These are phyloP conservation scores for Haplosporangium sp. DNA, from an alignment of 371 early-diverging fungal genomes.

Conservation along the genomic window DNA sequence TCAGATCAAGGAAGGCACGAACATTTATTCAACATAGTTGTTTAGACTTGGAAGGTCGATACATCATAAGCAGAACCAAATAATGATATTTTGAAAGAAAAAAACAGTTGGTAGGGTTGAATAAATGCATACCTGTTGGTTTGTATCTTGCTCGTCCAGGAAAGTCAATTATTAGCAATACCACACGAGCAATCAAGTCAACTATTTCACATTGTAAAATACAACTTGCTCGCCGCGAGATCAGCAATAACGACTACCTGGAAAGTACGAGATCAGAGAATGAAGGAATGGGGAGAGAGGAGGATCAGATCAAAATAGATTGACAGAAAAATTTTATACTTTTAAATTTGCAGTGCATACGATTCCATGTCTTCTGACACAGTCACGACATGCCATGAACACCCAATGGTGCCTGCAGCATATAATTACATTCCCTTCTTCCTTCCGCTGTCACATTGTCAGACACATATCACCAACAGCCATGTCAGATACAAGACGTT, in stretches of 20 bases:
- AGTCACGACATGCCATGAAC: not conserved
- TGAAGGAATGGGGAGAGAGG: not conserved
- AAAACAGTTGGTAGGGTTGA: not conserved
- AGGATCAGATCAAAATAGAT: conserved; percentile 1
- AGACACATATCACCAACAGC: not conserved
- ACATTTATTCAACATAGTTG: conserved; percentile 35
- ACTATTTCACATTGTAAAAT: not conserved
- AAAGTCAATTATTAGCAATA: not conserved
- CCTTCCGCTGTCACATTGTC: not conserved
- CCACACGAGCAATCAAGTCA: not conserved
- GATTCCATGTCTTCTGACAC: not conserved
- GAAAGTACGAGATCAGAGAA: not conserved
- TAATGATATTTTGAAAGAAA: too few relatives aligned
- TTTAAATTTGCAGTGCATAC: not conserved
- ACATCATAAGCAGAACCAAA: conserved; percentile 30
- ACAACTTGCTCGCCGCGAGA: not conserved
- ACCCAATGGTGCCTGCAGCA: not conserved
- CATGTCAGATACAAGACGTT: not conserved
- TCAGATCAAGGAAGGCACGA: conserved; percentile 51
- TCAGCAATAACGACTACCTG: too few relatives aligned
- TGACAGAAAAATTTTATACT: not conserved
- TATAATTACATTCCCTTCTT: not conserved
- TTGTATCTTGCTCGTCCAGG: not conserved
- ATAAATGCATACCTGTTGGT: not conserved
- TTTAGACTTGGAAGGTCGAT: conserved; percentile 42